Percentiles rank a stretch among this genome's conserved stretches.
Evolutionary conservation across 2,329 filamentous ascomycete genomes (phyloP).

Genomic region (Cyclaneusma minus): DNA sequence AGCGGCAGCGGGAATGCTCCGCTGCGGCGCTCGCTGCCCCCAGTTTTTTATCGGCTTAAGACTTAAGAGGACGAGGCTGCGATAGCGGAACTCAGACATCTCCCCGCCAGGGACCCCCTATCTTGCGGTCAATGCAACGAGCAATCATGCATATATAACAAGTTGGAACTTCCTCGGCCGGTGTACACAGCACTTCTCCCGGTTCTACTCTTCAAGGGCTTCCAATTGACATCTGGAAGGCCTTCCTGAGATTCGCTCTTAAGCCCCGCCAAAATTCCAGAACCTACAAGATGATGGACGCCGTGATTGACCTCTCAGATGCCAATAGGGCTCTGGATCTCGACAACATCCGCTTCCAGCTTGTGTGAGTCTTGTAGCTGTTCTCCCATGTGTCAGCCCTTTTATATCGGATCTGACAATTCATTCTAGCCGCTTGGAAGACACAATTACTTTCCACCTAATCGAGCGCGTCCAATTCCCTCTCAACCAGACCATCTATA

Average conservation of each 20-base stretch:
- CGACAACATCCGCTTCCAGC: conserved; percentile 78
- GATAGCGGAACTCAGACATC: too few relatives aligned
- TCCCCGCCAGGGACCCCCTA: too few relatives aligned
- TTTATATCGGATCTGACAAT: conserved; percentile 4
- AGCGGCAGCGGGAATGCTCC: too few relatives aligned
- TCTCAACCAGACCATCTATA: conserved; percentile 77
- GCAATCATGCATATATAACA: too few relatives aligned
- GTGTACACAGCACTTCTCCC: too few relatives aligned
- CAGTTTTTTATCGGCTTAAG: too few relatives aligned
- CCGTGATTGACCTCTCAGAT: conserved; percentile 77
- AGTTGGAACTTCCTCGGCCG: too few relatives aligned
- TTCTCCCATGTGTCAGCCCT: background rate
- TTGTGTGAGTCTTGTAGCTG: conserved; percentile 62
- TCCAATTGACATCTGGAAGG: conserved; percentile 8
- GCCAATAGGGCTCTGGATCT: conserved; percentile 76
- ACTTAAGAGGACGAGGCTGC: too few relatives aligned
- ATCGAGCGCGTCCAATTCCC: conserved; percentile 98
- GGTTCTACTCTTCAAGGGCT: too few relatives aligned
- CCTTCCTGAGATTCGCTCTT: conserved; percentile 6
- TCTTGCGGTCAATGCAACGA: too few relatives aligned
- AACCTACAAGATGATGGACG: conserved; percentile 56
- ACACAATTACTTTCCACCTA: conserved; percentile 92
- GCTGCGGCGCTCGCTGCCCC: too few relatives aligned
- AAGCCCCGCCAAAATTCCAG: too few relatives aligned
- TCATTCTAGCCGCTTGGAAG: conserved; percentile 66